A percentile compares a stretch with the other conserved stretches of the same genome.
Conservation (phyloP, 2,329 filamentous ascomycete species). For the Colletotrichum sojae region DNA sequence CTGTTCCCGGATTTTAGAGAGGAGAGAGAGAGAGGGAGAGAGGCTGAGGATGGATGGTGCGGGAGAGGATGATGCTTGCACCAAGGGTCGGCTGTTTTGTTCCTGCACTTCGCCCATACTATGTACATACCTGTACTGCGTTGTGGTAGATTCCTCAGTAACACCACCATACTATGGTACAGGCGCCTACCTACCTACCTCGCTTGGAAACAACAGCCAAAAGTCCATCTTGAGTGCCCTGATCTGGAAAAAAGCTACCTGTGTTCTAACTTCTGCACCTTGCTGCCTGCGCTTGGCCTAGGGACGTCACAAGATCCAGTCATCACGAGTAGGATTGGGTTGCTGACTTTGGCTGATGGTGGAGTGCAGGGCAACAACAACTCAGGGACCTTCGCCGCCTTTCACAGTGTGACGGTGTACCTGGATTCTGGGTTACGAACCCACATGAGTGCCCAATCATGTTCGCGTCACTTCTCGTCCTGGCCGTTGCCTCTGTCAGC, state of each 20-base stretch:
- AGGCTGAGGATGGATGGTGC: conserved; percentile 4
- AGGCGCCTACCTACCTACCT: too few species aligned
- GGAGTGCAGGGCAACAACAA: not conserved
- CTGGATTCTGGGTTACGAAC: conserved; percentile 7
- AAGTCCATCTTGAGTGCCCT: conserved; percentile 1
- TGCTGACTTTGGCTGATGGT: not conserved
- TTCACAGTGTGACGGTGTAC: too few species aligned
- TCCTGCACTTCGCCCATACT: not conserved
- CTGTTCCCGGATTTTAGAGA: not conserved
- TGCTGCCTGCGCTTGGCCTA: not conserved
- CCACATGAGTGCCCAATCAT: not conserved
- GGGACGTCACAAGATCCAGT: conserved; percentile 18
- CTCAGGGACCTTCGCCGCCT: conserved; percentile 12
- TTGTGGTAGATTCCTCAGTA: too few species aligned
- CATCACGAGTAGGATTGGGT: not conserved
- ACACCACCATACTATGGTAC: not conserved
- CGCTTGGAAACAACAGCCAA: not conserved
- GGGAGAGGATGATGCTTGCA: conserved; percentile 23
- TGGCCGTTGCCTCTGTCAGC: conserved; percentile 6
- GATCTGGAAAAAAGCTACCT: not conserved
- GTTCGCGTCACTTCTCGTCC: not conserved
- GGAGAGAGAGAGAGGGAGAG: not conserved
- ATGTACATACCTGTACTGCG: too few species aligned
- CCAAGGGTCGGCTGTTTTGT: conserved; percentile 5
- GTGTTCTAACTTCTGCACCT: not conserved